phyloP scores from a whole-genome alignment of 2,329 filamentous ascomycete genomes.

The Thielaviopsis ethacetica region DNA sequence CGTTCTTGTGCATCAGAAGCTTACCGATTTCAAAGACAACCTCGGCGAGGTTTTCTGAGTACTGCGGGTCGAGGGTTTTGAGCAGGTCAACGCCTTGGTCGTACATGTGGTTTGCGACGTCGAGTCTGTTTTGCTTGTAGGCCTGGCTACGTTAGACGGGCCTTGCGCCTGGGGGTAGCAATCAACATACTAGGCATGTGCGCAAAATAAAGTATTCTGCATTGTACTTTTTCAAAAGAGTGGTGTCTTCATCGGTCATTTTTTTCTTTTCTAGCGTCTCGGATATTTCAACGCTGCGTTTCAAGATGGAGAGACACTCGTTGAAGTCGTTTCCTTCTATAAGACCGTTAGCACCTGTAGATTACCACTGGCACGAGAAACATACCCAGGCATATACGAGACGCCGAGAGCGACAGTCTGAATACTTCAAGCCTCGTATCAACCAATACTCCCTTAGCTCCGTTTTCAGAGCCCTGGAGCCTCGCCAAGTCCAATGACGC shows the following conservation, averaged over 20 bases:
- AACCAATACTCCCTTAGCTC: slow-evolving; percentile 13
- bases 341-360: neutral
- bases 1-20: slow-evolving; percentile 32
- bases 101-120: slow-evolving; percentile 68
- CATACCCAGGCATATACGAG: slow-evolving; percentile 44
- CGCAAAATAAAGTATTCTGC: slow-evolving; percentile 51
- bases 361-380: slow-evolving; percentile 1
- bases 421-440: slow-evolving; percentile 39
- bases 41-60: slow-evolving; percentile 47
- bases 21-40: slow-evolving; percentile 58
- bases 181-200: slow-evolving; percentile 41
- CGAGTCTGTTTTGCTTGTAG: slow-evolving; percentile 56
- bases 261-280: slow-evolving; percentile 1
- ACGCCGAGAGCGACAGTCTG: slow-evolving; percentile 50
- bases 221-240: slow-evolving; percentile 15
- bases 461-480: slow-evolving; percentile 14
- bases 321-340: slow-evolving; percentile 37
- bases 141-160: slow-evolving; percentile 29
- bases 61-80: slow-evolving; percentile 26
- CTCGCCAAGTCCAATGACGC: slow-evolving; percentile 46
- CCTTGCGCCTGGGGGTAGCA: neutral
- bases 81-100: slow-evolving; percentile 33
- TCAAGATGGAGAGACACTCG: slow-evolving; percentile 43
- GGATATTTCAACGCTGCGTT: slow-evolving; percentile 21
- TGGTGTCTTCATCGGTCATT: neutral